Evolutionary conservation across 2,329 filamentous ascomycete genomes (phyloP).

Genomic region (Passalora sequoiae): DNA sequence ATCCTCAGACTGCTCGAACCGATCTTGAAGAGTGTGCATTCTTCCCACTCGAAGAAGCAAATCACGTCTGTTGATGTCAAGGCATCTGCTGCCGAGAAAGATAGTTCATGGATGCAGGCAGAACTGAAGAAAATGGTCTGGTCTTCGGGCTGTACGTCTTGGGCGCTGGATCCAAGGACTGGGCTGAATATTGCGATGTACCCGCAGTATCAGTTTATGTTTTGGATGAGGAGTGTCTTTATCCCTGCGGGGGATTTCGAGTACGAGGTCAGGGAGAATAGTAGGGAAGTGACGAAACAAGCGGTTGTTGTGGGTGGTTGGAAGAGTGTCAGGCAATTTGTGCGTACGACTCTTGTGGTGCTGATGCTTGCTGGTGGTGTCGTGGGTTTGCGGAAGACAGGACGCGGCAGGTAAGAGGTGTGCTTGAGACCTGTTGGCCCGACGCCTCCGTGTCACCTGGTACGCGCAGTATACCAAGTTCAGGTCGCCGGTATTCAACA

Average conservation of each 20-base stretch:
- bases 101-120: conserved; percentile 40
- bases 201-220: conserved; percentile 49
- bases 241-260: conserved; percentile 28
- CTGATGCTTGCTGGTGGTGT: conserved; percentile 7
- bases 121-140: conserved; percentile 45
- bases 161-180: conserved; percentile 47
- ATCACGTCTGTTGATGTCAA: conserved; percentile 36
- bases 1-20: conserved; percentile 40
- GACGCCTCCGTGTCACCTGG: too few relatives aligned
- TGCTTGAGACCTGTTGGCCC: too few relatives aligned
- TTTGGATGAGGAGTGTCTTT: conserved; percentile 47
- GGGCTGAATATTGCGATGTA: conserved; percentile 51
- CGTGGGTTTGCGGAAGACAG: conserved; percentile 12
- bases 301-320: conserved; percentile 23
- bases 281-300: conserved; percentile 13
- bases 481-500: too few relatives aligned
- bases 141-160: conserved; percentile 48
- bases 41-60: conserved; percentile 25
- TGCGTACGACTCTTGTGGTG: conserved; percentile 6
- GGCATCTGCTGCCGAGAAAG: conserved; percentile 31
- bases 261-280: conserved; percentile 15
- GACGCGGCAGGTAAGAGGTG: too few relatives aligned
- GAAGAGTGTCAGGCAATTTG: conserved; percentile 13
- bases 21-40: conserved; percentile 35
- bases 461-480: too few relatives aligned